Conservation (phyloP, 2,329 filamentous ascomycete genomes). For the Coniochaeta sp. region DNA sequence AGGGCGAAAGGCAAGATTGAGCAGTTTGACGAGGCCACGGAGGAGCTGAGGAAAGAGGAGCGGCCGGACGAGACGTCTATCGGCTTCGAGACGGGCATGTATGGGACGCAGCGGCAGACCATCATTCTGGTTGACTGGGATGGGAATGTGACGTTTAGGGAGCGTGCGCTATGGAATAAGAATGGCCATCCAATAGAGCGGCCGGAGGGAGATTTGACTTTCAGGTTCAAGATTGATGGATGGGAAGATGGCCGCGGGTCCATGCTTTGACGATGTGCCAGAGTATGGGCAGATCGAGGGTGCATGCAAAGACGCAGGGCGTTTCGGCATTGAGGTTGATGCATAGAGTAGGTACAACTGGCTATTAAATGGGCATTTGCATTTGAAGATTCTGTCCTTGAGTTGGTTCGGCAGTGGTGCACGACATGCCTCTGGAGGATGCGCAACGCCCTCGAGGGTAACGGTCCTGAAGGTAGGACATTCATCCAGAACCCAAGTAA, state of each 20-base stretch:
- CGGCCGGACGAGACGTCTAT: slow-evolving; percentile 28
- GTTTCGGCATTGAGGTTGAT: not conserved
- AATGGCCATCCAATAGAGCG: slow-evolving; percentile 46
- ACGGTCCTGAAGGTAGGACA: too few species aligned
- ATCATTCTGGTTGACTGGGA: slow-evolving; percentile 55
- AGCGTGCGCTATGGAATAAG: slow-evolving; percentile 52
- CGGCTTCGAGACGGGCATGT: slow-evolving; percentile 50
- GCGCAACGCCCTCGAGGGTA: too few species aligned
- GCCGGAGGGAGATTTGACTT: slow-evolving; percentile 47
- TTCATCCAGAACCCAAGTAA: too few species aligned
- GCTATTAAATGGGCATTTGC: too few species aligned
- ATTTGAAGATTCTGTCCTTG: too few species aligned
- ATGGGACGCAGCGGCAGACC: slow-evolving; percentile 59
- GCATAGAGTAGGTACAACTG: too few species aligned
- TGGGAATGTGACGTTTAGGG: slow-evolving; percentile 51
- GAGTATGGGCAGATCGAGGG: not conserved
- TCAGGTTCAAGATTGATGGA: slow-evolving; percentile 48
- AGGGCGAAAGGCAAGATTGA: slow-evolving; percentile 22
- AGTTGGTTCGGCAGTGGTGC: too few species aligned
- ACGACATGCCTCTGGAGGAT: too few species aligned
- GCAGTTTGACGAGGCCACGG: slow-evolving; percentile 24
- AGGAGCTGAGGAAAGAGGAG: slow-evolving; percentile 25
- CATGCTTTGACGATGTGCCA: not conserved
- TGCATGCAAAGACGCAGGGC: not conserved
- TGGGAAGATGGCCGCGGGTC: slow-evolving; percentile 27